A percentile compares a stretch with the other conserved stretches of the same genome.
Evolutionary conservation across 495 filamentous ascomycete species (phyloP).

Genomic region (Aspergillus funiculosus): DNA sequence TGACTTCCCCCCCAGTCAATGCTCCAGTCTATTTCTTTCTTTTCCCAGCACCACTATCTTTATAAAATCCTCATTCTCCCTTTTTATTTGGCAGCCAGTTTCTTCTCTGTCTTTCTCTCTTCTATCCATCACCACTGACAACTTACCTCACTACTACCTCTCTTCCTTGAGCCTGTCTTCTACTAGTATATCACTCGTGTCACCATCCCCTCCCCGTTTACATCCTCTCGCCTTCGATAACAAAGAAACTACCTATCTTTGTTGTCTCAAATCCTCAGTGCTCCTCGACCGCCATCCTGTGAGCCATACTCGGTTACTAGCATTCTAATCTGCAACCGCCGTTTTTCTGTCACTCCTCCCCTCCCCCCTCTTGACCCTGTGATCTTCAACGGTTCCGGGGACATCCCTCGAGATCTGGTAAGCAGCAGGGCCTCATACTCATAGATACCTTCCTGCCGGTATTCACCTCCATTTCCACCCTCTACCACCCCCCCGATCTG

Average conservation of each 20-base stretch:
- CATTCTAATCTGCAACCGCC: constrained; percentile 4
- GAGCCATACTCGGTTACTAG: constrained; percentile 9
- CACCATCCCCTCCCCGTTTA: constrained; percentile 15
- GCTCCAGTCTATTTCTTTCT: constrained; percentile 9
- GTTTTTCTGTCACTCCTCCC: constrained; percentile 3
- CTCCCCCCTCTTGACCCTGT: constrained; percentile 6
- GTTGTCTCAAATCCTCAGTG: constrained; percentile 2
- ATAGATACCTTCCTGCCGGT: no score
- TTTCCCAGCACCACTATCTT: constrained; percentile 4
- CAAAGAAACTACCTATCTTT: background rate
- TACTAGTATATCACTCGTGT: constrained; percentile 13
- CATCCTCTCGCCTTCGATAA: background rate
- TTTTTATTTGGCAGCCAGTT: constrained; percentile 11
- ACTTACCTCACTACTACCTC: background rate
- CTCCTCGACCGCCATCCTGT: background rate
- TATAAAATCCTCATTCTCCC: constrained; percentile 21
- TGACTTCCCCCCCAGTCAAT: constrained; percentile 10
- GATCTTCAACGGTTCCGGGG: background rate
- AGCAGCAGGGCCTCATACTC: constrained; percentile 7
- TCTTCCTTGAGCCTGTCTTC: background rate
- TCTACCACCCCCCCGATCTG: background rate
- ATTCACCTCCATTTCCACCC: background rate
- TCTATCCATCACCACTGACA: constrained; percentile 1
- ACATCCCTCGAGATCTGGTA: constrained; percentile 12
- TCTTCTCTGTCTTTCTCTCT: constrained; percentile 12